Evolutionary conservation across 2,329 filamentous ascomycete species (phyloP).

Genomic region (Penicillium sp.): DNA sequence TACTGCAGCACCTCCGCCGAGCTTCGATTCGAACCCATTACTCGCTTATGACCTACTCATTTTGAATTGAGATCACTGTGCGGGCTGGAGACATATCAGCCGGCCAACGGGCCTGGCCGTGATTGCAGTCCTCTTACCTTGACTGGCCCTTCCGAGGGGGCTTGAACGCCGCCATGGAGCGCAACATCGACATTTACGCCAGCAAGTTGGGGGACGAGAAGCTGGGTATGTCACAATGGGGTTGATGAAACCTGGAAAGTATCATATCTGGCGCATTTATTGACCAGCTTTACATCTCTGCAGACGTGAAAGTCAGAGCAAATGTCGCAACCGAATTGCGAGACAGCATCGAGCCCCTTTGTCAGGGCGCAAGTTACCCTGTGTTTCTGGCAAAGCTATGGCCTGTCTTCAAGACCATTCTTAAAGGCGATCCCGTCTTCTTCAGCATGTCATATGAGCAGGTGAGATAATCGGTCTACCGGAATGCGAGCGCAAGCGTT

Average conservation of each 20-base stretch:
- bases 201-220: slow-evolving; percentile 52
- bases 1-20: slow-evolving; percentile 27
- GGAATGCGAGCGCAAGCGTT: background rate
- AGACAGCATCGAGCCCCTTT: slow-evolving; percentile 82
- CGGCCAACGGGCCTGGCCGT: slow-evolving; percentile 44
- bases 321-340: slow-evolving; percentile 83
- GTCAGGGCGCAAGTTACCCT: slow-evolving; percentile 76
- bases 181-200: slow-evolving; percentile 53
- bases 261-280: background rate
- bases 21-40: slow-evolving; percentile 25
- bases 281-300: slow-evolving; percentile 6
- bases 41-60: slow-evolving; percentile 34
- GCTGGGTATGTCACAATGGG: slow-evolving; percentile 43
- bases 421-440: slow-evolving; percentile 86
- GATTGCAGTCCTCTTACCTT: slow-evolving; percentile 25
- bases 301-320: slow-evolving; percentile 79
- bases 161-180: slow-evolving; percentile 42
- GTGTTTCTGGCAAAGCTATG: slow-evolving; percentile 84
- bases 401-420: slow-evolving; percentile 82
- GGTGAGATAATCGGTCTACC: slow-evolving; percentile 52
- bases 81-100: slow-evolving; percentile 33
- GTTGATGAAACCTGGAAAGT: background rate
- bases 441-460: slow-evolving; percentile 88
- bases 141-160: slow-evolving; percentile 26
- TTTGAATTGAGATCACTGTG: slow-evolving; percentile 24